phyloP scores from a whole-genome alignment of 306 rosid species.

The Quercus robur region DNA sequence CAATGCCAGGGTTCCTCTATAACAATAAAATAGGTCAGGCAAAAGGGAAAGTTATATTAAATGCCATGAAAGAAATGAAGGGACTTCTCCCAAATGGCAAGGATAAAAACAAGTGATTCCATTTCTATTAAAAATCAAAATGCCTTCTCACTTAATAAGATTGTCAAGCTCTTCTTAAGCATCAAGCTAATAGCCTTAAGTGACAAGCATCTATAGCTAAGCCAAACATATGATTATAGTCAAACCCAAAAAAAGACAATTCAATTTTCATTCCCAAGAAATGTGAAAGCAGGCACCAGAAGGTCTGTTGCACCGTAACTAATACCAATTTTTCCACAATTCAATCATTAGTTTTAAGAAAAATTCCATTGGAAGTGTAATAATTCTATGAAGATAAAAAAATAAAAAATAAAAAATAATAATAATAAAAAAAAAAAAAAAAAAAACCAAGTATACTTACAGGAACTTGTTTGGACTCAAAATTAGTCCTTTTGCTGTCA shows the following conservation, averaged over 20 bases:
- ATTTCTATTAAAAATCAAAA: background rate
- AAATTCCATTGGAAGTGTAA: background rate
- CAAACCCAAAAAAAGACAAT: background rate
- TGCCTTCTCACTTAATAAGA: background rate
- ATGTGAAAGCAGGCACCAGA: background rate
- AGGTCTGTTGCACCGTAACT: background rate
- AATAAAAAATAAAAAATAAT: background rate
- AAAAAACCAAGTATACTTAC: conserved; percentile 39
- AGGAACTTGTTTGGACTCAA: conserved; percentile 34
- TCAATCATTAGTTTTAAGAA: background rate
- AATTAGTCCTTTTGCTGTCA: conserved; percentile 24
- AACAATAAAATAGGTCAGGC: background rate
- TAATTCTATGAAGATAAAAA: background rate
- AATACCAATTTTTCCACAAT: background rate
- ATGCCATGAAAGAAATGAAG: background rate
- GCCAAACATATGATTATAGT: background rate
- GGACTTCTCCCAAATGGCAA: background rate
- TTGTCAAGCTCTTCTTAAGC: background rate
- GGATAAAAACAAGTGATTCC: background rate
- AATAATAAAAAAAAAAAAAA: background rate
- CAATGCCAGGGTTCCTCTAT: conserved; percentile 42
- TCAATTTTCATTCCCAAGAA: background rate
- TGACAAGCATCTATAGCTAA: background rate
- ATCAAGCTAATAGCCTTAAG: background rate
- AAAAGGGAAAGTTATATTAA: background rate